A percentile compares a stretch with the other conserved stretches of the same genome.
These are phyloP conservation scores for Neospermospora avenae DNA, from an alignment of 2,329 filamentous ascomycete species.

Conservation along the genomic window DNA sequence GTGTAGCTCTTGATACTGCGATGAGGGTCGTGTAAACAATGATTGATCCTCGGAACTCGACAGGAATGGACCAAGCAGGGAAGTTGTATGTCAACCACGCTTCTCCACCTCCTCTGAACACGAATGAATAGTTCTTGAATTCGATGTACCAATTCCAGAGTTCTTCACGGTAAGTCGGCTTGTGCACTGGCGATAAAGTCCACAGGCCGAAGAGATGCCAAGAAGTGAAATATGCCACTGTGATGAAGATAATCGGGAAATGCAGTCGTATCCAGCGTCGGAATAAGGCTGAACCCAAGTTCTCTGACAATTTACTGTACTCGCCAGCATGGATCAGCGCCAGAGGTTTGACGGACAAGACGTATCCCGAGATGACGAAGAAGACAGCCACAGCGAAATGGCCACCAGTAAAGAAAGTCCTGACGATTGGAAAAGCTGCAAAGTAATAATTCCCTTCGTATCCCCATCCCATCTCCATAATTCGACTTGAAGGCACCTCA, in stretches of 20 bases:
- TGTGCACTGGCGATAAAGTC: constrained; percentile 17
- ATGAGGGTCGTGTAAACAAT: constrained; percentile 53
- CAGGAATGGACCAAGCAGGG: constrained; percentile 56
- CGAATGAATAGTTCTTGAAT: constrained; percentile 66
- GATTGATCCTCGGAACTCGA: constrained; percentile 64
- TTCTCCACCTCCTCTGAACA: constrained; percentile 55
- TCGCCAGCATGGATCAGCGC: constrained; percentile 39
- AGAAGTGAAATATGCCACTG: constrained; percentile 35
- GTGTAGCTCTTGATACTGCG: constrained; percentile 53
- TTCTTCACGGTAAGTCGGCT: constrained; percentile 24
- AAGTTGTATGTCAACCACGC: constrained; percentile 57
- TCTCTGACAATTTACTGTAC: constrained; percentile 37
- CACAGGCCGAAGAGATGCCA: constrained; percentile 31
- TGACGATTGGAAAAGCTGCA: constrained; percentile 52
- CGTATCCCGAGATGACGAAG: constrained; percentile 49
- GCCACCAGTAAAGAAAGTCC: constrained; percentile 58
- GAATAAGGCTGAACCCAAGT: constrained; percentile 45
- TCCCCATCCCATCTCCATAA: constrained; percentile 31
- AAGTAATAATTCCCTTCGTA: constrained; percentile 35
- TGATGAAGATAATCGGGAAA: constrained; percentile 43
- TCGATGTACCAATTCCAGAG: constrained; percentile 40
- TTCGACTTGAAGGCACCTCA: constrained; percentile 8
- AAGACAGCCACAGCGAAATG: constrained; percentile 55
- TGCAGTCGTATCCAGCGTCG: constrained; percentile 45
- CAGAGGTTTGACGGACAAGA: constrained; percentile 43